Base-by-base conservation (phyloP, 805 yeast genomes). In the Schwanniomyces sp. region DNA sequence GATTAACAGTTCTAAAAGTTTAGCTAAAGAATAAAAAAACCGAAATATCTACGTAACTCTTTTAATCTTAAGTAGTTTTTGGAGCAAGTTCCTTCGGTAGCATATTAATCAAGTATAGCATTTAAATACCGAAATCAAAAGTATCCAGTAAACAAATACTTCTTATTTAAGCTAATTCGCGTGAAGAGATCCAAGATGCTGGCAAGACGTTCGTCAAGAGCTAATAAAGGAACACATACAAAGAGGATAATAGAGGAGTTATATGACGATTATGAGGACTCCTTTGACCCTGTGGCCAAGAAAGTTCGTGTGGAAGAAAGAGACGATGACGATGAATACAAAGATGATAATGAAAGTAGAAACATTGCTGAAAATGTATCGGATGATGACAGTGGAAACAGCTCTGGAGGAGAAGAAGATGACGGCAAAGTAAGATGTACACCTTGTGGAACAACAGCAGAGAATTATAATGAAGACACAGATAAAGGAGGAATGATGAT, bases 401-500 rank as follows among this genome's bases (percentile, higher is more conserved):
- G 26, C 7, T 29, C 39, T 12, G 46, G 44, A 9, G 44, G 41
- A 14, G 46, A 40, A 4, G 55, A 52, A 5, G 61, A 66, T 12
- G 72, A 67, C 24, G 85, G 70, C 21, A 67, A 61, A 27, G 84
- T 85, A 1, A 68, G 80, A 24, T 85, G 91, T 61, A 62, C 73
- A 0, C 82, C 80, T 0, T 85, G 91, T 64, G 86, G 85, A 2
- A 70, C 86, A 1, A 79, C 73, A 17, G 80, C 79, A 47, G 74
- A 66, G 14, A 84, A 81, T 51, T 84, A 81, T 58, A 72, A 83
- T 55, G 86, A 77, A 50, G 83, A 75, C 0, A 75, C 73, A 4
- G 88, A 82, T 50, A 62, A 63, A 1, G 63, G 71, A 9, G 82
- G 86, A 11, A 71, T 70, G 10, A 83, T 84, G 86, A 76, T 85